Evolutionary conservation across 1,284 basidiomycete genomes (phyloP).

Genomic region (Veloboletus limbatus): DNA sequence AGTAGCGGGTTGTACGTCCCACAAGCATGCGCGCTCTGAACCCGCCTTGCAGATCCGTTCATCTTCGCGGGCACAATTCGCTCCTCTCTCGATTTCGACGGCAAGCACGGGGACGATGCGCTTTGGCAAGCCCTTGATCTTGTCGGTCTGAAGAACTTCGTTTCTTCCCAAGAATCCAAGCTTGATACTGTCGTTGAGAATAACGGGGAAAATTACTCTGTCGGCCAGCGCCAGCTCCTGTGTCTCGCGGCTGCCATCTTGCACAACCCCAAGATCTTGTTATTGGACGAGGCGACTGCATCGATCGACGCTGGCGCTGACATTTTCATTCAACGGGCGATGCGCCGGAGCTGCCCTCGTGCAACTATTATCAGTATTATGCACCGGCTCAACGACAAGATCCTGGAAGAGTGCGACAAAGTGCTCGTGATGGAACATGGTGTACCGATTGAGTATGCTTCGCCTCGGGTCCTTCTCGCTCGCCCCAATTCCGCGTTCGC

Average conservation of each 20-base stretch:
- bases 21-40: not conserved
- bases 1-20: not conserved
- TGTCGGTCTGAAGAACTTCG: constrained; percentile 30
- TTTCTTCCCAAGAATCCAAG: constrained; percentile 24
- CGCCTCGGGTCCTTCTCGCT: constrained; percentile 21
- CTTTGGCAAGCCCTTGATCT: constrained; percentile 33
- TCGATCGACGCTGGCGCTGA: constrained; percentile 35
- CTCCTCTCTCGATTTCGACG: constrained; percentile 27
- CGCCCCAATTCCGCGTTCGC: constrained; percentile 27
- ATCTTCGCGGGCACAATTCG: constrained; percentile 34
- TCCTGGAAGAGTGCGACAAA: constrained; percentile 31
- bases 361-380: constrained; percentile 31
- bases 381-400: constrained; percentile 29
- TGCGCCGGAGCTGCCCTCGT: constrained; percentile 29
- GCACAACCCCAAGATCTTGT: constrained; percentile 44
- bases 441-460: constrained; percentile 27
- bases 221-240: constrained; percentile 33
- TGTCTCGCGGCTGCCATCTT: constrained; percentile 43
- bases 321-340: constrained; percentile 32
- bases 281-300: constrained; percentile 47
- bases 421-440: constrained; percentile 35
- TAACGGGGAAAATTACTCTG: constrained; percentile 33
- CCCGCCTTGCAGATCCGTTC: constrained; percentile 25
- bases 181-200: constrained; percentile 30
- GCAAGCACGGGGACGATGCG: constrained; percentile 21